Conservation (phyloP, 495 filamentous ascomycete genomes). For the Penicillium angulare region DNA sequence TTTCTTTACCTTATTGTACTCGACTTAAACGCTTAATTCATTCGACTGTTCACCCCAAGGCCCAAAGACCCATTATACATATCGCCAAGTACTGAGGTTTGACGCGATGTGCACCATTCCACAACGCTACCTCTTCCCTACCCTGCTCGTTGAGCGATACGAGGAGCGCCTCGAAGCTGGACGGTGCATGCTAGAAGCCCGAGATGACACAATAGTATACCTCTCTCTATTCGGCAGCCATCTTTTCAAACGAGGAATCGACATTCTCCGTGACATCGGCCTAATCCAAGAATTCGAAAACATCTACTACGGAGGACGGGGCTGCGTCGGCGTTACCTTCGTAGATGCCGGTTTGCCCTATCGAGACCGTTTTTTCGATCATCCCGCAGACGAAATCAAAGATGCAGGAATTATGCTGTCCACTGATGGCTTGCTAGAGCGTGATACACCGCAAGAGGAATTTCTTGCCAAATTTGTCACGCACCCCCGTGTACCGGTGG, state of each 20-base stretch:
- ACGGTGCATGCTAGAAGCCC: neutral
- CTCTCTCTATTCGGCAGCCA: neutral
- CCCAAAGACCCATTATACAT: no score
- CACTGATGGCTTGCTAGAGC: neutral
- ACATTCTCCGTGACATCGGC: neutral
- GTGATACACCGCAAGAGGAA: neutral
- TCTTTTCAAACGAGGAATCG: neutral
- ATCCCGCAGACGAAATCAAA: neutral
- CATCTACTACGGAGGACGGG: neutral
- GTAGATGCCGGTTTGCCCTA: neutral
- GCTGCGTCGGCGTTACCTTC: neutral
- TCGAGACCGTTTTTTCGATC: neutral
- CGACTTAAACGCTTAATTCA: no score
- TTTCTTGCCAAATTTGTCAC: neutral
- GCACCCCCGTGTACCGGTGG: no score
- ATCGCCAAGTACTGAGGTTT: no score
- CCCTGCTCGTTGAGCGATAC: neutral
- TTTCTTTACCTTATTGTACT: no score
- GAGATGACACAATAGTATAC: neutral
- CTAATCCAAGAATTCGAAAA: neutral
- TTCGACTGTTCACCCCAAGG: no score
- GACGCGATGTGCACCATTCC: neutral
- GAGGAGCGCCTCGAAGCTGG: neutral
- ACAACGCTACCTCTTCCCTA: neutral
- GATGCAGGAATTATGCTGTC: neutral